phyloP scores from a whole-genome alignment of 202 grass and related monocot species.

The Alloteropsis angusta region DNA sequence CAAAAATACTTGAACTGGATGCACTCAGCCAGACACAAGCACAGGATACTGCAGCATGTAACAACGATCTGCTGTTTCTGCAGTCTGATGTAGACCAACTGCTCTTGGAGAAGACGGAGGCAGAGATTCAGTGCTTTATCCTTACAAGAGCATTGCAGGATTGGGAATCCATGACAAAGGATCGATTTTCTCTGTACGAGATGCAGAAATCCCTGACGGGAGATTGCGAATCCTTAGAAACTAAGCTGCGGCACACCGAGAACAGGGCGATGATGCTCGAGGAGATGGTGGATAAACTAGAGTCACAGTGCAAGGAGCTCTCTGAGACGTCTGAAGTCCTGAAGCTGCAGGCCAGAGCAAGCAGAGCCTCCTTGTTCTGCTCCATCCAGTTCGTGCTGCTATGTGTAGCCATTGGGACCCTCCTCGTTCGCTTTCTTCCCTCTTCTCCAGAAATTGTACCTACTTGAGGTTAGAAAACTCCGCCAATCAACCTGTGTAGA shows the following conservation, averaged over 20 bases:
- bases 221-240: constrained; percentile 36
- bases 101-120: constrained; percentile 69
- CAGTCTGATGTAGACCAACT: constrained; percentile 59
- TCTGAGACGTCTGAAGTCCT: constrained; percentile 48
- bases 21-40: constrained; percentile 24
- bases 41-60: constrained; percentile 1
- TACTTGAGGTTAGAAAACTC: constrained; percentile 50
- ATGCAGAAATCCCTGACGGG: constrained; percentile 36
- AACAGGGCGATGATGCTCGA: constrained; percentile 39
- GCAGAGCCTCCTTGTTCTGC: constrained; percentile 46
- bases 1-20: constrained; percentile 45
- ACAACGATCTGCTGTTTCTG: constrained; percentile 8
- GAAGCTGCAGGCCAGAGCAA: constrained; percentile 52
- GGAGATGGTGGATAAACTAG: constrained; percentile 48
- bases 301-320: constrained; percentile 46
- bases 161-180: constrained; percentile 33
- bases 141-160: constrained; percentile 50
- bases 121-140: constrained; percentile 67
- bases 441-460: constrained; percentile 54
- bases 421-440: constrained; percentile 39
- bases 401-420: constrained; percentile 34
- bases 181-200: constrained; percentile 31
- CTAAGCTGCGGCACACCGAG: constrained; percentile 40
- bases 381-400: constrained; percentile 59
- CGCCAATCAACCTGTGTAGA: constrained; percentile 27